Base-by-base conservation (phyloP, 169 alveolate genomes). In the Plasmodium knowlesi region DNA sequence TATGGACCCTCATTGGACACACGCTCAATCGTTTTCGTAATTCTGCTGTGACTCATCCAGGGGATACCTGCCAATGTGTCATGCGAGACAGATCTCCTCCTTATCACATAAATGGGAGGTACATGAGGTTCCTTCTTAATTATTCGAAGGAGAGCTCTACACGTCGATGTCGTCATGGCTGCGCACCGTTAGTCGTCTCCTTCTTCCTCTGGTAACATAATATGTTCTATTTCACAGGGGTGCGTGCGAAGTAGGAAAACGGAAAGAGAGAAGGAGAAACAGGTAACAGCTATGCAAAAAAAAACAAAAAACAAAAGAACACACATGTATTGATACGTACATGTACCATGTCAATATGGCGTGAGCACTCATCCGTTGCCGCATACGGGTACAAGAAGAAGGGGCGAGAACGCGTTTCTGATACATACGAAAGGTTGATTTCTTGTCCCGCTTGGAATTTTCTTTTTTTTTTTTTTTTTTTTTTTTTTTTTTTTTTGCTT, bases 11-110 rank as follows among this genome's bases (percentile, higher is more conserved):
- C 94, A 39, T 81, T 67, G 25, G 79, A 89, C 43, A 89, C 79
- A 9, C 94, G 81, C 37, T 89, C 94, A 30, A 67, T 61, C 28
- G 73, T 89, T 5, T 89, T 89, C 9, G 94, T 89, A 37, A 89
- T 89, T 79, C 94, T 37, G 37, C 94, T 80, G 73, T 89, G 94
- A 9, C 94, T 81, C 94, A 89, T 89, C 94, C 94, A 89, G 16
- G 94, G 91, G 41, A 89, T 89, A 12, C 94, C 94, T 1, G 94
- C 94, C 32, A 89, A 39, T 5, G 94, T 89, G 34, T 89, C 94
- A 16, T 89, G 82, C 22, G 94, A 89, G 30, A 89, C 94, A 67
- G 46, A 5, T 43, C 76, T 80, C 67, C 34, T 89, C 30, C 53
- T 79, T 89, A 57, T 32, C 12, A 57, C 41, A 39, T 28, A 67